Conservation (phyloP, 352 stramenopile genomes). For the Phytophthora capsici region DNA sequence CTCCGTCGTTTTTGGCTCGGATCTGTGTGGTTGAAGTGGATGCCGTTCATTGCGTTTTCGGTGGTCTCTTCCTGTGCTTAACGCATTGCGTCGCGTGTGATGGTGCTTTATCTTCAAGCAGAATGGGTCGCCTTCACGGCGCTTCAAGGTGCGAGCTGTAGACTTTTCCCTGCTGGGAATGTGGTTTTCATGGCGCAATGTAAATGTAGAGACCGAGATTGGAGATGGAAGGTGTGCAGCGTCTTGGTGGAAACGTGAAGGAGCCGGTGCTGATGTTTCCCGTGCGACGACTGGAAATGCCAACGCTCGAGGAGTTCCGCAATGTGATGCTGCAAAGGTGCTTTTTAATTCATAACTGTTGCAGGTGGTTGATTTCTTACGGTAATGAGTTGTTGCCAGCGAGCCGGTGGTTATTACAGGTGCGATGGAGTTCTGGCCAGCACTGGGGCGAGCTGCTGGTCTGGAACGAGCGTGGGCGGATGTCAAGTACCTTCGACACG, state of each 20-base stretch:
- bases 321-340: conserved; percentile 65
- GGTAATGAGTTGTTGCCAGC: conserved; percentile 29
- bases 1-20: conserved; percentile 1
- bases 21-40: conserved; percentile 10
- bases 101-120: conserved; percentile 22
- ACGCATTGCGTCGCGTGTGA: conserved; percentile 33
- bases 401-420: conserved; percentile 77
- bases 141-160: conserved; percentile 29
- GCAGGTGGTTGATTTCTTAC: not conserved
- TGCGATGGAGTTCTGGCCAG: conserved; percentile 86
- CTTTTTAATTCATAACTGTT: not conserved
- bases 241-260: conserved; percentile 1
- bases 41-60: conserved; percentile 30
- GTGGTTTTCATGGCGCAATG: conserved; percentile 2
- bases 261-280: conserved; percentile 39
- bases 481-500: conserved; percentile 69
- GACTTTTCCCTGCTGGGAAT: not conserved
- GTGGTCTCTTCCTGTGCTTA: conserved; percentile 9
- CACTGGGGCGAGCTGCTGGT: conserved; percentile 47
- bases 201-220: conserved; percentile 30
- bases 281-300: conserved; percentile 49
- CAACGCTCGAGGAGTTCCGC: conserved; percentile 69
- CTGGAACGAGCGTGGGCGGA: conserved; percentile 57
- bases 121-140: conserved; percentile 2
- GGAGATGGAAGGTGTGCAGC: not conserved